Evolutionary conservation across 192 early-diverging fungal species (phyloP), one percentile per base, ranked within the genome.

Genomic region (Linnemannia exigua): DNA sequence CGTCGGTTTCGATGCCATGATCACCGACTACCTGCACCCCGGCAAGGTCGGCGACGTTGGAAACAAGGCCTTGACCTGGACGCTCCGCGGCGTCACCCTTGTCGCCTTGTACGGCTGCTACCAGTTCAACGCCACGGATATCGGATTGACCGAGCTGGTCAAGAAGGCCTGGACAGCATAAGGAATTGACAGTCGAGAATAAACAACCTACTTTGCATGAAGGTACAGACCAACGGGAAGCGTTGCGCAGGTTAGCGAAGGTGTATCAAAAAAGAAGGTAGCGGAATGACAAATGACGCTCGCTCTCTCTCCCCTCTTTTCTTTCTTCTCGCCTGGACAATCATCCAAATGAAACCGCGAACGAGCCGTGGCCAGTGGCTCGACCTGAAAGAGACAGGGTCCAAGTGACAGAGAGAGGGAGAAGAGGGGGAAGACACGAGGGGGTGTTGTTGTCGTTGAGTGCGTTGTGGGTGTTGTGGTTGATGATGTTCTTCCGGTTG

Each of bases 71-170:
- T 73, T 90, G 41, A 91, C 72, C 75, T 96, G 93, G 90, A 82
- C 91, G 71, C 90, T 98, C 46, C 93, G 93, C 38, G 87, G 87
- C 20, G 87, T 91, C 58, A 98, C 98, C 9, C 91, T 94, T 0
- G 87, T 95, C 79, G 85, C 92, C 17, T 85, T 98, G 85, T 93
- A 96, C 84, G 97, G 96, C 37, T 95, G 93, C 80, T 99, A 96
- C 92, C 89, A 95, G 76, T 96, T 99, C 93, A 99, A 99, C 90
- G 97, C 98, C 31, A 94, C 96, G 44, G 98, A 99, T 74, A 91
- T 99, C 76, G 97, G 98, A 35, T 91, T 99, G 78, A 98, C 97
- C 48, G 95, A 95, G 84, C 91, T 97, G 82, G 91, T 97, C 79
- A 90, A 92, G 88, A 91, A 95, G 63, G 66, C 94, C 61, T 98